phyloP scores from a whole-genome alignment of 345 rosid species.

The Cardamine occulta region DNA sequence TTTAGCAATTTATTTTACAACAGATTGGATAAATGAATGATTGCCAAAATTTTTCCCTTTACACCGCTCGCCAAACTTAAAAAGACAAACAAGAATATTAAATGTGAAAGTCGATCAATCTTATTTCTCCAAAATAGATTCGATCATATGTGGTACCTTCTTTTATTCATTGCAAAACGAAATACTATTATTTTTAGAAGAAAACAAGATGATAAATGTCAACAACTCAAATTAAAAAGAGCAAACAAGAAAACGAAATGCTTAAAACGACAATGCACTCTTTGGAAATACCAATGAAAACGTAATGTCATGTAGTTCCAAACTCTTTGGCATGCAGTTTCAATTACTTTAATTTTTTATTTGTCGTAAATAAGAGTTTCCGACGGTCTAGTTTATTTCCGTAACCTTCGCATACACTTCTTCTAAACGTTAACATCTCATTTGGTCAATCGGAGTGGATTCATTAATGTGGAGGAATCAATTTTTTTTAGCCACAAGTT shows the following conservation, averaged over 20 bases:
- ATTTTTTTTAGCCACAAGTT: constrained; percentile 38
- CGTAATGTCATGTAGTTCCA: constrained; percentile 34
- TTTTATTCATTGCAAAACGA: constrained; percentile 10
- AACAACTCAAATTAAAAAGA: constrained; percentile 22
- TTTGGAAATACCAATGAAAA: constrained; percentile 12
- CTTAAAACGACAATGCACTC: constrained; percentile 23
- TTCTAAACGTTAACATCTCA: constrained; percentile 37
- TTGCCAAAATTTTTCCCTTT: not conserved
- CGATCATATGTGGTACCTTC: constrained; percentile 1
- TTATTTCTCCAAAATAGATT: constrained; percentile 31
- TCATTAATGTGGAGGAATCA: constrained; percentile 1
- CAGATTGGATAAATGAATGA: not conserved
- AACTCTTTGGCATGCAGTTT: constrained; percentile 35
- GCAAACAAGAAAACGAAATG: constrained; percentile 39
- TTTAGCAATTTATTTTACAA: not conserved
- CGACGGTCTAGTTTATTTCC: constrained; percentile 40
- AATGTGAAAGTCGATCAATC: constrained; percentile 26
- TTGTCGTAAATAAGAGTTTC: not conserved
- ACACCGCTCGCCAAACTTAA: constrained; percentile 5
- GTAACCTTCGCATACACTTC: constrained; percentile 33
- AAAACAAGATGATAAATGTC: constrained; percentile 1
- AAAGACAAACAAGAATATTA: constrained; percentile 31
- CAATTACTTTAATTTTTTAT: not conserved
- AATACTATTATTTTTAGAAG: not conserved
- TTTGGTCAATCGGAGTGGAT: constrained; percentile 24